Base-by-base conservation (phyloP, 2,329 filamentous ascomycete genomes). In the Scedosporium aurantiacum region DNA sequence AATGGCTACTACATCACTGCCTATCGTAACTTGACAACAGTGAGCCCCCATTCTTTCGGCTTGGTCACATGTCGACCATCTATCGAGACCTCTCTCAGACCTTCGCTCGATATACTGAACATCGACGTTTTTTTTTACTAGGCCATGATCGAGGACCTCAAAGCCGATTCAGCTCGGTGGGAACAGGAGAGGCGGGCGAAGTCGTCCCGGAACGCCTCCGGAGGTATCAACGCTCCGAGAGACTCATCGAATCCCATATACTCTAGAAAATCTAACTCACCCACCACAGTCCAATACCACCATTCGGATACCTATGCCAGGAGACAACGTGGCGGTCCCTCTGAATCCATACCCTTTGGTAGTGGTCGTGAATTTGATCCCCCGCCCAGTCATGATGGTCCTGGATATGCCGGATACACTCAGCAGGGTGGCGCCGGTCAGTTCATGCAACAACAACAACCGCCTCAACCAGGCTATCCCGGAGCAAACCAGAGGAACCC, bases 1-100 rank as follows among this genome's bases (percentile, higher is more conserved):
- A 81, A 84, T 69, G 88, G 88, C 67, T 91, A 88, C 76, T 89
- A 84, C 73, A 89, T 91, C 72, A 90, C 85, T 57, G 88, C 87
- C 64, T 91, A 91, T 74, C 83, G 88, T 65, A 90, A 90, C 71
- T 75, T 91, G 70, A 91, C 88, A 67, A 86, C 86, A 69, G 88
- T 91, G 81, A 77, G 86, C 76, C 55, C 5, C 28, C 6, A 41
- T 61, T 56, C 25, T 18, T 27, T 56, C 6, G 14, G 40, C 41
- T 14, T 27, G 25, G 37, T 54, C n/a, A 14, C 6, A 18, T n/a
- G 16, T 32, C 4, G 21, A 18, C 27, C 32, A 4, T 62, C 57
- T 45, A 47, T n/a, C 52, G 25, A 64, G 56, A 25, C 40, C 32
- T 27, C 12, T 23, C 47, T 6, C 23, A 21, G 14, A 25, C 32